phyloP scores from a whole-genome alignment of 2,329 filamentous ascomycete genomes.

The Talaromyces sp. region DNA sequence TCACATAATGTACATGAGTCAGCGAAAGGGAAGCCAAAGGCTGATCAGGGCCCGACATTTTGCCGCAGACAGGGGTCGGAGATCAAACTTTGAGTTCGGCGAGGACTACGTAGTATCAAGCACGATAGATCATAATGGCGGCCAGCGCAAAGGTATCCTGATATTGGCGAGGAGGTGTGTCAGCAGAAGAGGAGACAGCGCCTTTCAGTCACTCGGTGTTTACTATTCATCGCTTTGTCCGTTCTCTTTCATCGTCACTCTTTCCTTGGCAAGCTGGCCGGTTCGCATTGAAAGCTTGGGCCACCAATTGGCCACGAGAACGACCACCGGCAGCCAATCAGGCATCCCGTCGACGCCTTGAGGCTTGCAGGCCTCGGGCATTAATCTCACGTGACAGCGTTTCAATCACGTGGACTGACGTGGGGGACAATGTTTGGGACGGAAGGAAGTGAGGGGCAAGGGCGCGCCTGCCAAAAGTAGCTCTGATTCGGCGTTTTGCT shows the following conservation, averaged over 20 bases:
- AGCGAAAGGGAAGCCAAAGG: constrained; percentile 85
- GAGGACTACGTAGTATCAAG: background rate
- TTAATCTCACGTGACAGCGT: background rate
- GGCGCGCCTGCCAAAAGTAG: constrained; percentile 9
- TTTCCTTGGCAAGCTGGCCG: background rate
- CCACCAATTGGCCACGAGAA: background rate
- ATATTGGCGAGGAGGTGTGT: background rate
- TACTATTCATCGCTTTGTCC: background rate
- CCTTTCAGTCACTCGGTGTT: background rate
- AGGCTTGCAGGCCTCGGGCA: background rate
- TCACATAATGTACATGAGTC: constrained; percentile 93
- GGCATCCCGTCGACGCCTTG: background rate
- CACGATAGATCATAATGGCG: background rate
- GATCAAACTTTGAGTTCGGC: background rate
- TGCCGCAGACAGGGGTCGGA: background rate
- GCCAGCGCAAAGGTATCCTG: background rate
- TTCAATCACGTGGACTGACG: constrained; percentile 2
- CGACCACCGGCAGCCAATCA: background rate
- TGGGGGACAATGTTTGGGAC: constrained; percentile 1
- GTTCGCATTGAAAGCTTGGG: background rate
- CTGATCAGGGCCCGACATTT: constrained; percentile 27
- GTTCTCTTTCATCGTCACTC: background rate
- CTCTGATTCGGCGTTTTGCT: background rate
- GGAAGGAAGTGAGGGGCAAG: constrained; percentile 7
- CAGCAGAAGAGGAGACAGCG: background rate